Percentiles rank a stretch among this genome's conserved stretches.
These are phyloP conservation scores for Davidsoniella neocaledoniae DNA, from an alignment of 2,329 filamentous ascomycete genomes.

Conservation along the genomic window DNA sequence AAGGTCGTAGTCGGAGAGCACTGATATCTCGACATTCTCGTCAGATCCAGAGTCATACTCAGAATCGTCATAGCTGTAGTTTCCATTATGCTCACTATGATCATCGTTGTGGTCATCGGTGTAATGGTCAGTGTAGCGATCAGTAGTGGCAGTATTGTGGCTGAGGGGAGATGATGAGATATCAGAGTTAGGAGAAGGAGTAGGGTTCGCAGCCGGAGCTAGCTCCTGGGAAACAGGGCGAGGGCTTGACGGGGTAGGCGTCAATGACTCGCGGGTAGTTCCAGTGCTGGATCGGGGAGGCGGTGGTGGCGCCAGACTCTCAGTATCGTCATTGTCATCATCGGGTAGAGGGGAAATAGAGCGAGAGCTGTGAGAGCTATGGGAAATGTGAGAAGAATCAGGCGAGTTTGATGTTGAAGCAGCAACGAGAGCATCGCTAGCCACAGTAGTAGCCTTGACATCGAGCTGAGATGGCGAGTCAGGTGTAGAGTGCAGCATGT, in stretches of 20 bases:
- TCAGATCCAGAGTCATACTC: conserved; percentile 9
- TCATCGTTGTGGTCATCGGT: neutral
- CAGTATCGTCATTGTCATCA: conserved; percentile 24
- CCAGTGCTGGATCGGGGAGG: conserved; percentile 7
- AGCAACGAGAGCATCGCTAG: conserved; percentile 1
- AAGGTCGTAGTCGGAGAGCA: conserved; percentile 45
- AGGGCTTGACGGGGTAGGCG: conserved; percentile 4
- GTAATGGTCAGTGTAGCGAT: neutral
- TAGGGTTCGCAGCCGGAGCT: neutral
- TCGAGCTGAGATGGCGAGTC: conserved; percentile 3
- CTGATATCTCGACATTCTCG: conserved; percentile 35
- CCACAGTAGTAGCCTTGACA: conserved; percentile 2
- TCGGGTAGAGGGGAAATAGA: conserved; percentile 16
- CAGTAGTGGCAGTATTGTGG: neutral
- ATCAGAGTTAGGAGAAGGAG: neutral
- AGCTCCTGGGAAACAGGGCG: neutral
- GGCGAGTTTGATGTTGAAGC: conserved; percentile 1
- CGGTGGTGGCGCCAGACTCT: conserved; percentile 4
- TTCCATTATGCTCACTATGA: neutral
- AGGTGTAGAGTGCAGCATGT: conserved; percentile 5
- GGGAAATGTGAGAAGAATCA: neutral
- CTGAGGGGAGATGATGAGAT: conserved; percentile 3
- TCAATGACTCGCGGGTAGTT: conserved; percentile 9
- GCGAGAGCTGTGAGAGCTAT: too few relatives aligned
- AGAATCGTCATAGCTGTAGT: conserved; percentile 10